Evolutionary conservation across 371 early-diverging fungal genomes (phyloP), one percentile per base, ranked within the genome.

Genomic region (Mucor racemosus): DNA sequence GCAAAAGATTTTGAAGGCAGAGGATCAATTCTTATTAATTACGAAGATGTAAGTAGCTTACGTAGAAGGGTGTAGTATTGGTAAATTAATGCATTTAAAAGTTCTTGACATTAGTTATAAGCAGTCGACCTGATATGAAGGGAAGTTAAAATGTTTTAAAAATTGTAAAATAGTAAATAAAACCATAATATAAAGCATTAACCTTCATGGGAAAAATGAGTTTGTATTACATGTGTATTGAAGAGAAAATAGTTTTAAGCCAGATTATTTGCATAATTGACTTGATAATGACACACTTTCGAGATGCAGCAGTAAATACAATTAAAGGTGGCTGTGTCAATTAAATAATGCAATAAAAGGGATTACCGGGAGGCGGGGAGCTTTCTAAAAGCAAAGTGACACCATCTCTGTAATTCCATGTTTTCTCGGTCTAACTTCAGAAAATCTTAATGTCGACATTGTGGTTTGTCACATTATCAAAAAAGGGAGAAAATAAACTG

Each of bases 1-100:
- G 73, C 87, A 41, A 82, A 88, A 60, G 94, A 94, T 73, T 86
- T 86, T 35, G 86, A 91, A 66, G 76, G 78, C 55, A 87, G 89
- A 65, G 94, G 94, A n/a, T 89, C 89, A 75, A 90, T 91, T 60
- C 85, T 86, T 63, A 88, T 94, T 64, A 86, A 85, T 63, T 93
- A 92, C 69, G 91, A 93, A 61, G 80, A 86, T 76, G 88, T 89
- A 82, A 72, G 66, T 62, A 42, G 33, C 21, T 50, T 38, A 11
- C 17, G 11, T 21, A 33, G 21, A 11, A 26, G 26, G 26, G 3
- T 3, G 26, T 3, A 26, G 26, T 26, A 26, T 26, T 26, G 3
- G 19, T 10, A 5, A 19, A 7, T 46, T 5, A 41, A 8, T 4
- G 6, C 17, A 41, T 9, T 21, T 10, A 61, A 34, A 50, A 67